Evolutionary conservation across 495 filamentous ascomycete species (phyloP), one percentile per base, ranked within the genome.

Genomic region (Penicillium waksmanii): DNA sequence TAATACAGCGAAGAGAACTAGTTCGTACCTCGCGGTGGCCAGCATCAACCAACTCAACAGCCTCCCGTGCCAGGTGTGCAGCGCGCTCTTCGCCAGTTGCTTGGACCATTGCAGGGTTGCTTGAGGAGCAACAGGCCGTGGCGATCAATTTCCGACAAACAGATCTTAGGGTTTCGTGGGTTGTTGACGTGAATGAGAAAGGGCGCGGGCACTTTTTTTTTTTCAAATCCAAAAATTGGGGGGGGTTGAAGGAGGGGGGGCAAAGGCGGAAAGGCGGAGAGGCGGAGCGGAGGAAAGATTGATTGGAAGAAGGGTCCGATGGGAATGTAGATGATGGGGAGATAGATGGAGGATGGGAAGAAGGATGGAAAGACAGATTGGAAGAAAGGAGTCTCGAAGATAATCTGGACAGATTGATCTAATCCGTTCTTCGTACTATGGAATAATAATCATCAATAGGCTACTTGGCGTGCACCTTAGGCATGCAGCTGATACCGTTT

Each of bases 61-160:
- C 80, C 75, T 80, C 79, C 55, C 69, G 68, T 53, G 81, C 79
- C 57, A 84, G 67, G 47, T 75, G 69, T 57, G 73, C 67, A 64
- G 81, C 81, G 72, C 78, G 78, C 63, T 79, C 78, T 68, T 82
- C 75, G 47, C 73, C 72, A 42, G 75, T 73, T 66, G 71, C 67
- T 61, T 74, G 70, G 55, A 82, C 74, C 80, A 83, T 83, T 75
- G 74, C 78, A 76, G 68, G 63, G 63, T 58, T 65, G 68, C 60
- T 31, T 55, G 53, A 55, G 40, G 57, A 55, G 54, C 55, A 51
- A 51, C 60, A 63, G 48, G 52, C 44, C 52, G 55, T 43, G 55
- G 46, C 44, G 27, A 59, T 25, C 23, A 49, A 48, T 25, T 52
- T 46, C 8, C 27, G 58, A 35, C 53, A 42, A 42, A 44, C 48